These are phyloP conservation scores for Ogataea ramenticola DNA, from an alignment of 805 yeast genomes.

Conservation along the genomic window DNA sequence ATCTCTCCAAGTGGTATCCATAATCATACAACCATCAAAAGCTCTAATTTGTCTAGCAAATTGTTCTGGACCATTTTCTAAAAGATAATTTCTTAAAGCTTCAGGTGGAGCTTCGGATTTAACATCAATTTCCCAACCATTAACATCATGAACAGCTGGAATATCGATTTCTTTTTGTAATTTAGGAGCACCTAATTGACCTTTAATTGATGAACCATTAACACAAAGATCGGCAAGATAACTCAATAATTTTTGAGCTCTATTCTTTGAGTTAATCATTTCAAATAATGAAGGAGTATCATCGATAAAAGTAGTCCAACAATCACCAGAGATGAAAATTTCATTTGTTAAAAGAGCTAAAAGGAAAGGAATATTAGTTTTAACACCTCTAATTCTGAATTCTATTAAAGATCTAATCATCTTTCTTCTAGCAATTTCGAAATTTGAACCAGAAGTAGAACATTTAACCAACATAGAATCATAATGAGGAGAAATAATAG, in stretches of 20 bases:
- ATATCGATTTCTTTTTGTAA: conserved; percentile 66
- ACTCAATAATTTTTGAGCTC: conserved; percentile 89
- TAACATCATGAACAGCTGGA: conserved; percentile 61
- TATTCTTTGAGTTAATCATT: conserved; percentile 90
- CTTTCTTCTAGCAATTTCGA: conserved; percentile 94
- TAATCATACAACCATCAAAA: conserved; percentile 80
- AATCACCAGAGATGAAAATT: conserved; percentile 74
- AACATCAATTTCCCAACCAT: conserved; percentile 58
- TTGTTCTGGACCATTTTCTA: conserved; percentile 80
- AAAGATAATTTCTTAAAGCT: conserved; percentile 90
- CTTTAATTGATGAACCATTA: conserved; percentile 92
- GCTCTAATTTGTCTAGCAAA: conserved; percentile 85
- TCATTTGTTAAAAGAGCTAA: conserved; percentile 86
- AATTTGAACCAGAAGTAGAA: conserved; percentile 94
- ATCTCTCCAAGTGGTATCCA: conserved; percentile 99
- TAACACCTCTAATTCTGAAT: conserved; percentile 98
- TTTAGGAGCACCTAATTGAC: conserved; percentile 91
- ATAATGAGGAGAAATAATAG: conserved; percentile 93
- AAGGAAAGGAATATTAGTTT: conserved; percentile 95
- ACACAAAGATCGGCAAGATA: conserved; percentile 92
- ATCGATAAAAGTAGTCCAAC: conserved; percentile 98
- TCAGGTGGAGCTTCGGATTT: conserved; percentile 45
- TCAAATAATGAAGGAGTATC: conserved; percentile 95
- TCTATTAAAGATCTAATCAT: conserved; percentile 96
- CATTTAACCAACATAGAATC: conserved; percentile 98